Evolutionary conservation across 1,284 basidiomycete genomes (phyloP).

Genomic region (Pseudozyma sp.): DNA sequence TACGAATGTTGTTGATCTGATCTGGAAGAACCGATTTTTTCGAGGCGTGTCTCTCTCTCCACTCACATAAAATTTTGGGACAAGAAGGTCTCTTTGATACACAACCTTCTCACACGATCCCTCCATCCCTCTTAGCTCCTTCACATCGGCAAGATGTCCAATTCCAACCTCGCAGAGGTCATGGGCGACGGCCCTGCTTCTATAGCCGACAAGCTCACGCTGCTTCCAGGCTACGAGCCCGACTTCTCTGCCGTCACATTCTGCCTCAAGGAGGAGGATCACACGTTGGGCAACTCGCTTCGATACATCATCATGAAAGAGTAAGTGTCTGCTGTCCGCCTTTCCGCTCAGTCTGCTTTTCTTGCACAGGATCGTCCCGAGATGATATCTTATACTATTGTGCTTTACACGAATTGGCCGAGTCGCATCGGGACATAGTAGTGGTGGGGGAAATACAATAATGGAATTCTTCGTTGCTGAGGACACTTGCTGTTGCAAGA

Average conservation of each 20-base stretch:
- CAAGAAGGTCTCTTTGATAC: not conserved
- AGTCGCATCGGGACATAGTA: conserved; percentile 50
- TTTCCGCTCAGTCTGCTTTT: not conserved
- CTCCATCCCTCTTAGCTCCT: not conserved
- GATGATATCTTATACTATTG: conserved; percentile 53
- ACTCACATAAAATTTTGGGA: conserved; percentile 28
- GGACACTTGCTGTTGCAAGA: conserved; percentile 33
- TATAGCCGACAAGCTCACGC: conserved; percentile 44
- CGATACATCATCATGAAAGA: conserved; percentile 99
- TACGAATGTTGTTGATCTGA: conserved; percentile 10
- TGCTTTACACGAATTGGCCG: conserved; percentile 52
- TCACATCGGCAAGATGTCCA: conserved; percentile 33
- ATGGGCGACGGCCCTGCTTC: conserved; percentile 50
- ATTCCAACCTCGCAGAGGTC: conserved; percentile 52
- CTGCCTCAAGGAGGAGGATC: conserved; percentile 90
- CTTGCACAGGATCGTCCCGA: conserved; percentile 21
- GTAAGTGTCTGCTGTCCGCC: conserved; percentile 73
- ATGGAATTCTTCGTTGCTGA: conserved; percentile 70
- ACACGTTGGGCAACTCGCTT: conserved; percentile 93
- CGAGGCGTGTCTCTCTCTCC: conserved; percentile 9
- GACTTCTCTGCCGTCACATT: conserved; percentile 92
- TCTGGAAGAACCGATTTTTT: conserved; percentile 9
- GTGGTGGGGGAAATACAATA: conserved; percentile 63
- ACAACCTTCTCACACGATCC: not conserved
- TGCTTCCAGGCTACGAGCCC: conserved; percentile 77